Percentiles rank a stretch among this genome's conserved stretches.
Conservation (phyloP, 2,329 filamentous ascomycete genomes). For the Zymoseptoria brevis region DNA sequence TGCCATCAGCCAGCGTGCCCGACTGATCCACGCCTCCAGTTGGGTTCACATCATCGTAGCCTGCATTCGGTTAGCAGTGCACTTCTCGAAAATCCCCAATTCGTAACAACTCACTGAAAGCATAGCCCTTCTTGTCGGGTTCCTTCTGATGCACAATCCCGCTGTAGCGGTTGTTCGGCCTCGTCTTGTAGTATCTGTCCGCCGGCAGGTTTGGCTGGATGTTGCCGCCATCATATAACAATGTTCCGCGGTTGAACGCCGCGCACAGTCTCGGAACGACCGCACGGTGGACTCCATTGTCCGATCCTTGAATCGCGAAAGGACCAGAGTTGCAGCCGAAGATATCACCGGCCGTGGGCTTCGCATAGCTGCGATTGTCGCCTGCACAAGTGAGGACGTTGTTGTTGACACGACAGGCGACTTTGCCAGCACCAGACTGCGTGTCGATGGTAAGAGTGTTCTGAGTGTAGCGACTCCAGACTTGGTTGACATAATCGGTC, state of each 20-base stretch:
- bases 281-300: conserved; percentile 41
- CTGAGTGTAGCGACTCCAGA: conserved; percentile 43
- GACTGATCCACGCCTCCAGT: conserved; percentile 39
- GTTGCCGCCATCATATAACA: conserved; percentile 46
- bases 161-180: conserved; percentile 45
- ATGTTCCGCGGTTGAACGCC: conserved; percentile 65
- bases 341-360: conserved; percentile 56
- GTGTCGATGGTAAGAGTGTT: conserved; percentile 54
- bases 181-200: conserved; percentile 39
- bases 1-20: conserved; percentile 39
- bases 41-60: conserved; percentile 55
- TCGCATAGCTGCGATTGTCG: conserved; percentile 42
- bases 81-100: background rate
- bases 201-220: conserved; percentile 37
- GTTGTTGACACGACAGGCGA: conserved; percentile 41
- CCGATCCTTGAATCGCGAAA: conserved; percentile 41
- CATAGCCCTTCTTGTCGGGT: conserved; percentile 54
- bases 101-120: conserved; percentile 42
- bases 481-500: conserved; percentile 43
- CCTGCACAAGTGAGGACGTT: conserved; percentile 36
- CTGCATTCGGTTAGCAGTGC: background rate
- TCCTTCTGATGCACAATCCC: conserved; percentile 54
- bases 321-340: conserved; percentile 60
- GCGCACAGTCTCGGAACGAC: conserved; percentile 68
- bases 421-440: conserved; percentile 49